Conservation (phyloP, 2,329 filamentous ascomycete genomes). For the Neonectria coccinea region DNA sequence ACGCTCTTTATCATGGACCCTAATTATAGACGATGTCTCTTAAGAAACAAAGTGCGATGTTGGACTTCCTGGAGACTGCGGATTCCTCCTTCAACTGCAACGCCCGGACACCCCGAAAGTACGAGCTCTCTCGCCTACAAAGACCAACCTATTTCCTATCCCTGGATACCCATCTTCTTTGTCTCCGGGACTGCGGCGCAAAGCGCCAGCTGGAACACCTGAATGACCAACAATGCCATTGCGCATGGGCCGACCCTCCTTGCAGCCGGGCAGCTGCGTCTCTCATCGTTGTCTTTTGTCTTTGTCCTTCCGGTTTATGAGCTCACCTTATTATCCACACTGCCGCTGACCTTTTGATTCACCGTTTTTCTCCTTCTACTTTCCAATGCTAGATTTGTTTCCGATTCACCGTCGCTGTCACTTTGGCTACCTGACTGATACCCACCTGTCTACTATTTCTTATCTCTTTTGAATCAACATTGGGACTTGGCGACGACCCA, state of each 20-base stretch:
- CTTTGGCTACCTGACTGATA: not conserved
- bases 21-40: not conserved
- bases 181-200: not conserved
- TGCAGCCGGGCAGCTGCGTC: constrained; percentile 1
- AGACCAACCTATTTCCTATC: not conserved
- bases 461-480: not conserved
- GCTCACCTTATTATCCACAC: not conserved
- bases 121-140: not conserved
- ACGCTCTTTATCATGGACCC: not conserved
- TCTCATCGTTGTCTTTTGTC: not conserved
- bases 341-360: not conserved
- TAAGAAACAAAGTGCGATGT: not conserved
- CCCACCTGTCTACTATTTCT: not conserved
- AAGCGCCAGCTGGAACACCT: constrained; percentile 1
- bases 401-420: not conserved
- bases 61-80: not conserved
- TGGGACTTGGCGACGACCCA: not conserved
- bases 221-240: constrained; percentile 31
- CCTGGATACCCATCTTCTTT: constrained; percentile 19
- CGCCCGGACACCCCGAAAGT: not conserved
- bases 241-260: constrained; percentile 10
- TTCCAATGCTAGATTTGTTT: not conserved
- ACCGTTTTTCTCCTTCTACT: not conserved
- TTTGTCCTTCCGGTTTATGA: not conserved
- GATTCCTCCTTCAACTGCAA: not conserved